Percentiles rank a stretch among this genome's conserved stretches.
Conservation (phyloP, 345 rosid species). For the Pugionium cornutum region DNA sequence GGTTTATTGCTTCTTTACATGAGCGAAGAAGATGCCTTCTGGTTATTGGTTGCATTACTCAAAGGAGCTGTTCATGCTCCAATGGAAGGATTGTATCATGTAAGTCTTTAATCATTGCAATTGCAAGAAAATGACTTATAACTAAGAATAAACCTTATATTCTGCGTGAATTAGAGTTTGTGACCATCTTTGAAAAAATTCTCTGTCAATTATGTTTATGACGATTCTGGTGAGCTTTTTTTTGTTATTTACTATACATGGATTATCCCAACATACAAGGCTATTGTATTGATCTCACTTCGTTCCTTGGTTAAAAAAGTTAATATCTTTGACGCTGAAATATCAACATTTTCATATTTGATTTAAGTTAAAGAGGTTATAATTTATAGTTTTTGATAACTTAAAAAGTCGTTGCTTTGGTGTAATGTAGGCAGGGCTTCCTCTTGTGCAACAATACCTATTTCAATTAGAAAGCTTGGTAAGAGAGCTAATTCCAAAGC, state of each 20-base stretch:
- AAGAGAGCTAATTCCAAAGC: conserved; percentile 78
- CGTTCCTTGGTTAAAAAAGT: background rate
- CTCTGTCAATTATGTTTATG: background rate
- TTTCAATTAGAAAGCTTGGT: conserved; percentile 81
- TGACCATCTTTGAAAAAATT: background rate
- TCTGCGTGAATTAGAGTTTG: background rate
- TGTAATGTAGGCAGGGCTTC: conserved; percentile 75
- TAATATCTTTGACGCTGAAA: background rate
- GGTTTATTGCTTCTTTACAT: conserved; percentile 91
- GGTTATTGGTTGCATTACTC: conserved; percentile 91
- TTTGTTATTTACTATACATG: background rate
- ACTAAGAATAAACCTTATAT: background rate
- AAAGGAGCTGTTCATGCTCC: conserved; percentile 99
- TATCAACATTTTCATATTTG: background rate
- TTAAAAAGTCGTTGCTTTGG: conserved; percentile 14
- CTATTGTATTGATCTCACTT: background rate
- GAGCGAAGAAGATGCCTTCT: conserved; percentile 99
- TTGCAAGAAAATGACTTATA: background rate
- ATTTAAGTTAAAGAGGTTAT: background rate
- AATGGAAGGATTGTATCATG: conserved; percentile 96
- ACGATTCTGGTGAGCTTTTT: background rate
- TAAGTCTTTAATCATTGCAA: conserved; percentile 29
- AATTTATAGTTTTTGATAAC: background rate
- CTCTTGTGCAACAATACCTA: conserved; percentile 93
- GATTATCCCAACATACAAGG: background rate